Percentiles rank a stretch among this genome's conserved stretches.
Evolutionary conservation across 257 asterid genomes (phyloP).

Genomic region (Prunella vulgaris): DNA sequence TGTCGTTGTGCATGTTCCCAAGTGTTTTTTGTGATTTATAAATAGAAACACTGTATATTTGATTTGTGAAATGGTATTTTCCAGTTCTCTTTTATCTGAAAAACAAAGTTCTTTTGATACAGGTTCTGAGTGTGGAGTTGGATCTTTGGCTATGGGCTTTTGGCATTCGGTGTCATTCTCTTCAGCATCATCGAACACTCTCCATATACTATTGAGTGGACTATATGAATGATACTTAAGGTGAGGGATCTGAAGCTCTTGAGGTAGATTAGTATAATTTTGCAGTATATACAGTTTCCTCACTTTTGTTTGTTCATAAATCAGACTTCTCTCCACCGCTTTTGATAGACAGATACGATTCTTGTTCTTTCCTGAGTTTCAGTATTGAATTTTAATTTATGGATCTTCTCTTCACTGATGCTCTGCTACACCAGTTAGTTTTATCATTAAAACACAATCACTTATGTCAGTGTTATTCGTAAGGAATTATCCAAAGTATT

Average conservation of each 20-base stretch:
- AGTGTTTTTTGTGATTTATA: neutral
- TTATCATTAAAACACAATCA: too few species aligned
- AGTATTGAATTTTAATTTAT: too few species aligned
- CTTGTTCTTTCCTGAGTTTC: neutral
- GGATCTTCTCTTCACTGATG: neutral
- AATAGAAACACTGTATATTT: neutral
- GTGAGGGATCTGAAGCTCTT: conserved; percentile 12
- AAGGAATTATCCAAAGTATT: too few species aligned
- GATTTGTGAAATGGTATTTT: neutral
- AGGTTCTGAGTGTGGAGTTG: conserved; percentile 93
- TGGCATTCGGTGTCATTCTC: conserved; percentile 62
- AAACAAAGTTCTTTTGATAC: conserved; percentile 24
- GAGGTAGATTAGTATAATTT: neutral
- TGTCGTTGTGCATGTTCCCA: neutral
- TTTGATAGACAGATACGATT: neutral
- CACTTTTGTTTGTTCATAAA: neutral
- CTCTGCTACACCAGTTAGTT: neutral
- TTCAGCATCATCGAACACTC: conserved; percentile 85
- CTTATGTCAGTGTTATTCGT: neutral
- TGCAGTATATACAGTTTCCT: neutral
- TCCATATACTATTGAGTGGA: conserved; percentile 65
- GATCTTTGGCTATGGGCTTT: conserved; percentile 97
- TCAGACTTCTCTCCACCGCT: neutral
- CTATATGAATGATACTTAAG: neutral
- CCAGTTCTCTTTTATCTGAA: neutral